Evolutionary conservation across 805 yeast species (phyloP).

Genomic region (Grigorovia transvaalensis): DNA sequence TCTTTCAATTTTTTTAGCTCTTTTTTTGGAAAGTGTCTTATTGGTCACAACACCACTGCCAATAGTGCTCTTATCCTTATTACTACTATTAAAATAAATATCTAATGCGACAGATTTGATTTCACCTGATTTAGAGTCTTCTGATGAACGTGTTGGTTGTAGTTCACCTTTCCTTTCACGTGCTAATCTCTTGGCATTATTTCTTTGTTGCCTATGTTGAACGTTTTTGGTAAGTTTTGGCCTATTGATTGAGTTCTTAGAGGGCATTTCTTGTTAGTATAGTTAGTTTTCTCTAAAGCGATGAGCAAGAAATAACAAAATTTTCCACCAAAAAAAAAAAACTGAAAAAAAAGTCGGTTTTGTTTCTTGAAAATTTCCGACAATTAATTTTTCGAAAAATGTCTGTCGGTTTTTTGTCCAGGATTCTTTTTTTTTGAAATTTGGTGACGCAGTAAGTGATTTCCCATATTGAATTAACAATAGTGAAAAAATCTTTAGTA

Average conservation of each 20-base stretch:
- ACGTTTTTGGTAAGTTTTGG: constrained; percentile 53
- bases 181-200: constrained; percentile 47
- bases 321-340: no score
- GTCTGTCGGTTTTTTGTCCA: no score
- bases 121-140: constrained; percentile 32
- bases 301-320: not conserved
- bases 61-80: constrained; percentile 6
- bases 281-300: no score
- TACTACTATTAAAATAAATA: constrained; percentile 25
- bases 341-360: no score
- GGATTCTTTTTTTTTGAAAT: no score
- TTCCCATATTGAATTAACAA: no score
- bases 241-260: constrained; percentile 71
- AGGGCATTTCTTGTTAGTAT: no score
- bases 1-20: constrained; percentile 69
- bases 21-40: constrained; percentile 61
- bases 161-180: constrained; percentile 35
- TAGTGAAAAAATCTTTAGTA: no score
- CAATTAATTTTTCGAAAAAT: no score
- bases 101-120: constrained; percentile 35
- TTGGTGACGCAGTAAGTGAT: no score
- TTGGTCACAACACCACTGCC: constrained; percentile 33
- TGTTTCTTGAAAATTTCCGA: no score
- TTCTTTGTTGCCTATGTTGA: constrained; percentile 38
- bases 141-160: constrained; percentile 40